These are phyloP conservation scores for Aspergillus novoparasiticus DNA, from an alignment of 2,329 filamentous ascomycete genomes.

Conservation along the genomic window DNA sequence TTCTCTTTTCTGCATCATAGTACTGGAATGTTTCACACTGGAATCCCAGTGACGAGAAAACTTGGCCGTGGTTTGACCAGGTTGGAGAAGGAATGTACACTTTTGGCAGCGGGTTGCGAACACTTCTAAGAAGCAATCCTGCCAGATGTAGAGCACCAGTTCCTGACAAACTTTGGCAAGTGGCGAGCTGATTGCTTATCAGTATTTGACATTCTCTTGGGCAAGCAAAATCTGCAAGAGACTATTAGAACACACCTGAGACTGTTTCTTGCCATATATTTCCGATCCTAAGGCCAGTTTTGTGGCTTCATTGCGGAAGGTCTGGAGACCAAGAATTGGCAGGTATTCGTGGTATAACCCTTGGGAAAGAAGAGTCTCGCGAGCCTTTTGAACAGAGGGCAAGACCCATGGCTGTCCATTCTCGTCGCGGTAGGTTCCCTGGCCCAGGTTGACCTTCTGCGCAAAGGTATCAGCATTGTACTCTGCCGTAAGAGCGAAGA, in stretches of 20 bases:
- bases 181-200: slow-evolving; percentile 39
- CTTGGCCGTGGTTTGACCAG: slow-evolving; percentile 97
- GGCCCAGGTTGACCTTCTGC: slow-evolving; percentile 87
- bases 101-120: slow-evolving; percentile 31
- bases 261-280: slow-evolving; percentile 8
- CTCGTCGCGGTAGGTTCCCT: slow-evolving; percentile 90
- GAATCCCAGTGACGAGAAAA: slow-evolving; percentile 84
- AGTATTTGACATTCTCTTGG: background rate
- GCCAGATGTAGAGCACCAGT: slow-evolving; percentile 52
- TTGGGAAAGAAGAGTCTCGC: slow-evolving; percentile 57
- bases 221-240: background rate
- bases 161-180: slow-evolving; percentile 82
- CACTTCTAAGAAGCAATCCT: slow-evolving; percentile 21
- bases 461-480: slow-evolving; percentile 71
- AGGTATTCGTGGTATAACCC: slow-evolving; percentile 90
- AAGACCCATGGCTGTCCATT: slow-evolving; percentile 93
- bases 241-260: slow-evolving; percentile 14
- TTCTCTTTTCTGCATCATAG: slow-evolving; percentile 20
- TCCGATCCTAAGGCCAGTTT: slow-evolving; percentile 73
- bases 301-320: slow-evolving; percentile 81
- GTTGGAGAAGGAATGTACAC: slow-evolving; percentile 91
- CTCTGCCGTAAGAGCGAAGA: slow-evolving; percentile 28
- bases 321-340: slow-evolving; percentile 80
- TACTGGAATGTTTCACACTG: slow-evolving; percentile 55
- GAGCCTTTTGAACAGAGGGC: slow-evolving; percentile 71